Base-by-base conservation (phyloP, 768 basidiomycete genomes). In the Russula dissimulans region DNA sequence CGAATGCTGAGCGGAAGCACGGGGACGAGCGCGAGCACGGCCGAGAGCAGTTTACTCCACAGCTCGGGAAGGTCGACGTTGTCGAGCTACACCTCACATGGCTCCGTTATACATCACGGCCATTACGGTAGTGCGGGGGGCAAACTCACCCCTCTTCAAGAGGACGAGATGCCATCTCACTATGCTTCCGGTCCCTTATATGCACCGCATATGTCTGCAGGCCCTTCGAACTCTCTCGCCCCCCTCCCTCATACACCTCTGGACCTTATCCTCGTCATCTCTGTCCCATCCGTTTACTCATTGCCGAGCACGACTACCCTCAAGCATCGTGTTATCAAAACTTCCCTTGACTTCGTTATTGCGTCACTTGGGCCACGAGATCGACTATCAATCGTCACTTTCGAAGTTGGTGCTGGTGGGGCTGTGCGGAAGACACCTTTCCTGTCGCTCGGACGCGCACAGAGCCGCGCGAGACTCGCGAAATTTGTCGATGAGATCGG, bases 391-490 rank as follows among this genome's bases (percentile, higher is more conserved):
- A 68, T 98, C 66, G 93, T 98, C 29, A 94, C 94, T 0, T 98
- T 94, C 65, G 91, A 97, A 70, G 86, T 91, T 8, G 95, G 95
- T 14, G 67, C 80, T 9, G 87, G 84, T 1, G 94, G 94, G 0
- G 76, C 78, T 57, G 88, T 98, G 39, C 79, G 93, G 63, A 93
- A 90, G 75, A 97, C 95, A n/a, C 95, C 95, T 17, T 97, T 95
- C 77, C 73, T 99, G 69, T 81, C 77, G 59, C 74, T 83, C 2
- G 88, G 88, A 2, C 82, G 84, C 69, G 67, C 79, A 49, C 82
- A 84, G 56, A 90, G 91, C 69, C 80, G 84, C 59, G 75, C 74
- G 65, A 76, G 91, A 69, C 76, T 97, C 43, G 78, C 80, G 58
- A 84, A 80, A 69, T 95, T 97, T 70, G 79, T 97, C 39, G 87